phyloP scores from a whole-genome alignment of 2,329 filamentous ascomycete species.

The Aspergillus sp. region DNA sequence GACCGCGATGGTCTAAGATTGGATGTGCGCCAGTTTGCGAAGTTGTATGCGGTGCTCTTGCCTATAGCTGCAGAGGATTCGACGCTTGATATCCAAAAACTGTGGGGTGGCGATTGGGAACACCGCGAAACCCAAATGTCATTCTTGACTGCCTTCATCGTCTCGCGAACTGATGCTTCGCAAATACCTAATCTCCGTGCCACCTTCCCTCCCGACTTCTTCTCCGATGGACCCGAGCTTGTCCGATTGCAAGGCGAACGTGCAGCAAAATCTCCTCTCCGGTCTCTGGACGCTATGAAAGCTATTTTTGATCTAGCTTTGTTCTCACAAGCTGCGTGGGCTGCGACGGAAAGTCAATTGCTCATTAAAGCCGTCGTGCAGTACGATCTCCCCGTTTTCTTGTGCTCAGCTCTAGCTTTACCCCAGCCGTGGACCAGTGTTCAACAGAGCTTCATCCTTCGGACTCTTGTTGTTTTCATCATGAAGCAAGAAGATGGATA shows the following conservation, averaged over 20 bases:
- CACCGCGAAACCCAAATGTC: slow-evolving; percentile 85
- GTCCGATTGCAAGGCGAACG: slow-evolving; percentile 61
- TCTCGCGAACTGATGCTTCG: slow-evolving; percentile 75
- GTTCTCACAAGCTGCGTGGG: slow-evolving; percentile 58
- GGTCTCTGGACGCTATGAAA: slow-evolving; percentile 80
- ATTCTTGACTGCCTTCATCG: slow-evolving; percentile 87
- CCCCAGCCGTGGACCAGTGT: slow-evolving; percentile 51
- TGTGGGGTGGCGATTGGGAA: slow-evolving; percentile 90
- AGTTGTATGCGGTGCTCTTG: slow-evolving; percentile 75
- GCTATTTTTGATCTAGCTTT: slow-evolving; percentile 65
- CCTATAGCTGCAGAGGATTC: slow-evolving; percentile 65
- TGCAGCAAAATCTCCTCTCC: slow-evolving; percentile 80
- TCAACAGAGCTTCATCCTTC: slow-evolving; percentile 50
- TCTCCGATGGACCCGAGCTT: slow-evolving; percentile 59
- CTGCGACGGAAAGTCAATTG: slow-evolving; percentile 54
- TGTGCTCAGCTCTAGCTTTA: slow-evolving; percentile 50
- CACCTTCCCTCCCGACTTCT: slow-evolving; percentile 70
- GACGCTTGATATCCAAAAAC: slow-evolving; percentile 75
- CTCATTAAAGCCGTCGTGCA: slow-evolving; percentile 64
- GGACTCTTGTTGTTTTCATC: slow-evolving; percentile 75
- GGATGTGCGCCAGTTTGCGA: slow-evolving; percentile 75
- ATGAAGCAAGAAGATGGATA: slow-evolving; percentile 74
- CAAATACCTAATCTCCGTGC: slow-evolving; percentile 79
- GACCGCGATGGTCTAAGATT: slow-evolving; percentile 76
- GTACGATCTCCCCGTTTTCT: slow-evolving; percentile 49